phyloP scores from a whole-genome alignment of 306 rosid species.

The Ammopiptanthus mongolicus region DNA sequence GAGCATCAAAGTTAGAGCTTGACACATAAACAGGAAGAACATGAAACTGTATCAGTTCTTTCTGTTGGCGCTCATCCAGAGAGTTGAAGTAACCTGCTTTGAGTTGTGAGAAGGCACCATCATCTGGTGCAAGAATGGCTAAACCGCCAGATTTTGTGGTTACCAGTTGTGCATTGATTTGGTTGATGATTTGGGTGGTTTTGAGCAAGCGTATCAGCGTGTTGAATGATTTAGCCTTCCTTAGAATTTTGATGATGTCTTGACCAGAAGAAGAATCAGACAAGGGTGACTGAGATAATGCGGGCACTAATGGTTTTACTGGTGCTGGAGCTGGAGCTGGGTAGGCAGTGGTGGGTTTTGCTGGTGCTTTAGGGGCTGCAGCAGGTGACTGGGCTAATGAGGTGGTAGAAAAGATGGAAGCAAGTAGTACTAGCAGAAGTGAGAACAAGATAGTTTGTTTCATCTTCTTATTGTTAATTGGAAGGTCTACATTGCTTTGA shows the following conservation, averaged over 20 bases:
- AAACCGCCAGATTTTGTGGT: slow-evolving; percentile 39
- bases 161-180: slow-evolving; percentile 48
- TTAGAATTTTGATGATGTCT: slow-evolving; percentile 49
- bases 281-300: slow-evolving; percentile 25
- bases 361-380: slow-evolving; percentile 38
- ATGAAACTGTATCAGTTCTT: slow-evolving; percentile 50
- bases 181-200: slow-evolving; percentile 57
- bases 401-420: slow-evolving; percentile 1
- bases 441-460: slow-evolving; percentile 26
- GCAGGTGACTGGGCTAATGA: slow-evolving; percentile 40
- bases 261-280: slow-evolving; percentile 32
- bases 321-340: slow-evolving; percentile 28
- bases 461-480: slow-evolving; percentile 4
- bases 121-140: slow-evolving; percentile 53
- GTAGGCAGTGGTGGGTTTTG: background rate
- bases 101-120: slow-evolving; percentile 50
- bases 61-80: slow-evolving; percentile 37
- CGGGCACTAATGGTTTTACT: slow-evolving; percentile 31
- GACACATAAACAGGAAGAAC: slow-evolving; percentile 49
- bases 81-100: slow-evolving; percentile 57
- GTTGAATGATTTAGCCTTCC: slow-evolving; percentile 48
- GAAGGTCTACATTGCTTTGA: background rate
- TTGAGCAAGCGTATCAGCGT: slow-evolving; percentile 49
- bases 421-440: background rate
- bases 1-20: slow-evolving; percentile 55